A percentile compares a stretch with the other conserved stretches of the same genome.
These are phyloP conservation scores for Phytophthora tentaculata DNA, from an alignment of 352 stramenopile species.

Conservation along the genomic window DNA sequence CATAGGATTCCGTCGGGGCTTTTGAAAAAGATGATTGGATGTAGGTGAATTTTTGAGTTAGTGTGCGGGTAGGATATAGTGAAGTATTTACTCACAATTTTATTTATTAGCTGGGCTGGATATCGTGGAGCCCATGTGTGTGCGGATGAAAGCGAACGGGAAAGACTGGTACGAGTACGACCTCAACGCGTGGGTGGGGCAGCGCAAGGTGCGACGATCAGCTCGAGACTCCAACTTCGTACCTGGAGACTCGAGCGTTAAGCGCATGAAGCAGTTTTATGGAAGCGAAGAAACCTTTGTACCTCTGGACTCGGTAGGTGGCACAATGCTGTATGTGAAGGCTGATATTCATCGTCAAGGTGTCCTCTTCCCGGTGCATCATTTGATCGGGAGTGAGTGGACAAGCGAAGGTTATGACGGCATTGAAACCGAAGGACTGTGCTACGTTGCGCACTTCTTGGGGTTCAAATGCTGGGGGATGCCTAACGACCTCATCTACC, in stretches of 20 bases:
- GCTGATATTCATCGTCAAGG: conserved; percentile 56
- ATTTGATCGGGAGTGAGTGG: conserved; percentile 51
- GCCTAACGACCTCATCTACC: conserved; percentile 49
- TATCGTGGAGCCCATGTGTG: conserved; percentile 36
- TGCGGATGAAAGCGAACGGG: conserved; percentile 22
- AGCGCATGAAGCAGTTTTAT: conserved; percentile 28
- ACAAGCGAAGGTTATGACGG: conserved; percentile 52
- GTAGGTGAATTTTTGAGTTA: not conserved
- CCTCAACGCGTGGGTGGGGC: conserved; percentile 31
- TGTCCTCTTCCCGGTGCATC: conserved; percentile 49
- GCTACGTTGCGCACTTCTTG: conserved; percentile 54
- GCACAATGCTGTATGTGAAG: conserved; percentile 54
- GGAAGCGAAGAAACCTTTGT: conserved; percentile 19
- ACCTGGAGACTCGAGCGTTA: conserved; percentile 24
- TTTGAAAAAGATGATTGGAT: conserved; percentile 10
- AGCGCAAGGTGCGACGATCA: conserved; percentile 22
- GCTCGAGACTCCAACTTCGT: conserved; percentile 17
- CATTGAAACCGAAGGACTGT: conserved; percentile 57
- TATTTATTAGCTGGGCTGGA: conserved; percentile 22
- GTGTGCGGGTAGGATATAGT: conserved; percentile 6
- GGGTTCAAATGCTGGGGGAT: conserved; percentile 60
- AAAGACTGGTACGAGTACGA: conserved; percentile 36
- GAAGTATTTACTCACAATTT: conserved; percentile 32
- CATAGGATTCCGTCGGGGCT: conserved; percentile 31
- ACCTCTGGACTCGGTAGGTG: conserved; percentile 52